Base-by-base conservation (phyloP, 805 yeast species). In the Lipomyces mesembrius region DNA sequence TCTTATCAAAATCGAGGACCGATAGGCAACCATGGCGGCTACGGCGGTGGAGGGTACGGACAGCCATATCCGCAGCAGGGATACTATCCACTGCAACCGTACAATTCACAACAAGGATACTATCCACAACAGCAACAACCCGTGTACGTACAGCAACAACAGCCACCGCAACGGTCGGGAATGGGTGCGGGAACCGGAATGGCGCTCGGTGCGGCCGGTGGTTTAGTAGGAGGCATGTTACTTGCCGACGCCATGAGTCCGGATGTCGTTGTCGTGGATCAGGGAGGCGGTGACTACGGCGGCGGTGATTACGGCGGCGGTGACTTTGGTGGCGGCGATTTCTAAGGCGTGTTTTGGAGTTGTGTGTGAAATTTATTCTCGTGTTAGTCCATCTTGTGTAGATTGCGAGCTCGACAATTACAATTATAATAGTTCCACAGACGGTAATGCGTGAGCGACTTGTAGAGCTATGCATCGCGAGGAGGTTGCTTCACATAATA, bases 141-240 rank as follows among this genome's bases (percentile, higher is more conserved):
- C 54, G 59, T 54, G 29, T 66, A 71, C 61, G 76, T 62, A 59
- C 75, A 70, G 27, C 27, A 25, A 25, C 27, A 74, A 56, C 70
- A 70, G 56, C 77, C 67, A 51, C 75, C 75, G 27, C 81, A 76
- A 39, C 79, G 77, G 63, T 76, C 76, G 65, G 73, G 78, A 49
- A 52, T 52, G 67, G 79, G 81, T 17, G 75, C 74, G 65, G 83
- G 83, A 57, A 73, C 83, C 65, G 71, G 67, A 12, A 70, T 82
- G 57, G 87, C 85, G 7, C 79, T 81, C 59, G 84, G 83, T 51
- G 81, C 82, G 1, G 88, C 88, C 62, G 83, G 87, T 20, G 92
- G 91, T 77, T 75, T 87, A 63, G 73, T 87, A 8, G 91, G 90
- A 64, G 91, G 90, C 57, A 77, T 84, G 77, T 72, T 86, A 70